Percentiles rank a stretch among this genome's conserved stretches.
Conservation (phyloP, 495 filamentous ascomycete species). For the Neurospora discreta region DNA sequence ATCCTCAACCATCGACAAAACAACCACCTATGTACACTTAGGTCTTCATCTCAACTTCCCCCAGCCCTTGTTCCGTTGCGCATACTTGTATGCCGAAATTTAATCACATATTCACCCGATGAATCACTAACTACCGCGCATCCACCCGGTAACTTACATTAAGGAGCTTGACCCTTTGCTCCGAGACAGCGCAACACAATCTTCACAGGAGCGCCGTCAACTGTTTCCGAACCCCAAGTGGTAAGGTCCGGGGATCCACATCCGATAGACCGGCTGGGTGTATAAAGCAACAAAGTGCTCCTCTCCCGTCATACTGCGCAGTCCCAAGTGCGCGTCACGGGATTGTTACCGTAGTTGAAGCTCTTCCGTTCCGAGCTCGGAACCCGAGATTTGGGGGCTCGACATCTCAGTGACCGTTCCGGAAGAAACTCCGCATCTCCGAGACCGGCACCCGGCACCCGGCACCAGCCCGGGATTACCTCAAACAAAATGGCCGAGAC, state of each 20-base stretch:
- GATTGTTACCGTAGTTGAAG: background rate
- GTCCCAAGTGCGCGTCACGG: background rate
- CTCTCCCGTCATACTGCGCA: background rate
- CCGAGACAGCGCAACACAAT: background rate
- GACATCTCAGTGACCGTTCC: background rate
- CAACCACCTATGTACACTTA: background rate
- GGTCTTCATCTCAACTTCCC: background rate
- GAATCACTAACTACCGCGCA: background rate
- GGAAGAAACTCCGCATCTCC: background rate
- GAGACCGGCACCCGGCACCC: background rate
- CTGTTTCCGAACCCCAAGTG: background rate
- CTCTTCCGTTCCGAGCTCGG: background rate
- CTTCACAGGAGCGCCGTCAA: background rate
- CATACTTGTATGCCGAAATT: background rate
- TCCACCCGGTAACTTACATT: background rate
- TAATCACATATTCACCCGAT: background rate
- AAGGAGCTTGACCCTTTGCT: background rate
- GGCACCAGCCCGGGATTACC: background rate
- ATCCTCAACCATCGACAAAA: background rate
- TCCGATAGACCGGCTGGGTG: background rate
- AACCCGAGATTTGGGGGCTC: background rate
- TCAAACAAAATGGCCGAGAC: slow-evolving; percentile 13
- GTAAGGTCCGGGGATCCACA: background rate
- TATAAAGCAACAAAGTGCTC: background rate
- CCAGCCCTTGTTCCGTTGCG: background rate